Evolutionary conservation across 257 asterid genomes (phyloP).

Genomic region (Galeopsis tetrahit): DNA sequence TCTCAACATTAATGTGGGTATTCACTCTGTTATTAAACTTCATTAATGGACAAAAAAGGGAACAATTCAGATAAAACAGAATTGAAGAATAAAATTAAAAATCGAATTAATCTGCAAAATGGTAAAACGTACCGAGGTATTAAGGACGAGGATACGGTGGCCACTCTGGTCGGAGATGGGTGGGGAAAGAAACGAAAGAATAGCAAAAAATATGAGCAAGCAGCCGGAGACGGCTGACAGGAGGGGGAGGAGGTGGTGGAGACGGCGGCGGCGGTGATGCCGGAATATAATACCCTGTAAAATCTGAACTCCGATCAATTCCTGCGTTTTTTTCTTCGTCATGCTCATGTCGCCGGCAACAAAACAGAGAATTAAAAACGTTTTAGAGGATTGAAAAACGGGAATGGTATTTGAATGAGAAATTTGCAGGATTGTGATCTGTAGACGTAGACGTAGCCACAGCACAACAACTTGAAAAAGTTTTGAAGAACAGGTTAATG

Average conservation of each 20-base stretch:
- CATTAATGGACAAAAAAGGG: not conserved
- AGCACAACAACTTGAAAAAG: constrained; percentile 32
- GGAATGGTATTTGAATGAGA: constrained; percentile 25
- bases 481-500: constrained; percentile 15
- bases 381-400: constrained; percentile 7
- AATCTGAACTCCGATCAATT: constrained; percentile 45
- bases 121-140: constrained; percentile 33
- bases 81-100: not conserved
- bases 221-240: constrained; percentile 49
- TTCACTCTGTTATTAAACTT: constrained; percentile 43
- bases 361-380: constrained; percentile 1
- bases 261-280: constrained; percentile 53
- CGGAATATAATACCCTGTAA: constrained; percentile 49
- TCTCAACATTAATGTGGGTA: constrained; percentile 41
- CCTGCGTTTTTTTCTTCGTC: constrained; percentile 49
- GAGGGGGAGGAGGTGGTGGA: constrained; percentile 48
- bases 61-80: constrained; percentile 5
- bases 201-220: constrained; percentile 47
- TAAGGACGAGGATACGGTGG: constrained; percentile 33
- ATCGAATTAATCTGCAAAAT: not conserved
- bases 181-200: constrained; percentile 52
- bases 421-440: constrained; percentile 28
- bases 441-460: constrained; percentile 1
- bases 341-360: constrained; percentile 25
- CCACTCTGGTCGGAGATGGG: constrained; percentile 35